Conservation (phyloP, 768 basidiomycete species). For the Collybia mongolica region DNA sequence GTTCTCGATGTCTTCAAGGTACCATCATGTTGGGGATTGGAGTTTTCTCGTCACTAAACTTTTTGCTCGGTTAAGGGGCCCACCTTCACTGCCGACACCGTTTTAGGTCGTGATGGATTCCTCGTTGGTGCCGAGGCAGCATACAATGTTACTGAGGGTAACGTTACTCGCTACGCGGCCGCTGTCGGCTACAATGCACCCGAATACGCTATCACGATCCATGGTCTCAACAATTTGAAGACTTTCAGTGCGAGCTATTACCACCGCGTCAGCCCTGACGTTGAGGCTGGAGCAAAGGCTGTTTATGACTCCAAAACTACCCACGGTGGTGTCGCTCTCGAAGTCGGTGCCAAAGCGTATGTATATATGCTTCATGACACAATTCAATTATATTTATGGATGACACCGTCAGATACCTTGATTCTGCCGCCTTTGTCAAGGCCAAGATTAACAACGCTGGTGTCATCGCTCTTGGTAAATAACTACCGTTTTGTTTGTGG, state of each 20-base stretch:
- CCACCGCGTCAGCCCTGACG: conserved; percentile 89
- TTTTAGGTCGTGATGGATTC: conserved; percentile 96
- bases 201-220: conserved; percentile 91
- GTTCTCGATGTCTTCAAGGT: conserved; percentile 95
- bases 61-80: conserved; percentile 64
- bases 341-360: conserved; percentile 94
- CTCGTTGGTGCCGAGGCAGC: conserved; percentile 94
- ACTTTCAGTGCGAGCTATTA: conserved; percentile 97
- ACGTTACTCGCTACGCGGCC: conserved; percentile 87
- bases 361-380: conserved; percentile 25
- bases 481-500: not conserved
- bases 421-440: conserved; percentile 91
- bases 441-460: conserved; percentile 98
- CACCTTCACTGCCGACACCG: conserved; percentile 94
- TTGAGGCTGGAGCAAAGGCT: conserved; percentile 95
- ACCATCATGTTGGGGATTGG: conserved; percentile 14
- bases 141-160: conserved; percentile 95
- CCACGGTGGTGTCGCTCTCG: conserved; percentile 81
- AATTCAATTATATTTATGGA: not conserved
- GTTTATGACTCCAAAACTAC: conserved; percentile 94
- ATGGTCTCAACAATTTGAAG: conserved; percentile 92
- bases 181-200: conserved; percentile 95
- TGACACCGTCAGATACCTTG: conserved; percentile 58
- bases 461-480: conserved; percentile 78
- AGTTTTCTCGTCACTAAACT: not conserved